A percentile compares a stretch with the other conserved stretches of the same genome.
These are phyloP conservation scores for Fennellomyces sp. DNA, from an alignment of 371 early-diverging fungal genomes.

Conservation along the genomic window DNA sequence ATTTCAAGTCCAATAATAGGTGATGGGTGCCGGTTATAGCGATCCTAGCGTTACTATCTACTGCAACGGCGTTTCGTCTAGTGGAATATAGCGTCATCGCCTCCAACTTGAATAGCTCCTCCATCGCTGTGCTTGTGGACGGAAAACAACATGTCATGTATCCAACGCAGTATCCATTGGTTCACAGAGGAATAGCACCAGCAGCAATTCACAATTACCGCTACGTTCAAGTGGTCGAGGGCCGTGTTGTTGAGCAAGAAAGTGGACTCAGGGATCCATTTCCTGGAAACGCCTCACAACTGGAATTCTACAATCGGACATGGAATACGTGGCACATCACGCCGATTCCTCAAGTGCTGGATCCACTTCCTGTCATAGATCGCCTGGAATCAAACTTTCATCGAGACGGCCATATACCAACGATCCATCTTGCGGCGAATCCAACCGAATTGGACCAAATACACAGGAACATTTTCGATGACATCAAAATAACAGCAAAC, in stretches of 20 bases:
- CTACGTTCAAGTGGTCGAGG: neutral
- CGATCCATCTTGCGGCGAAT: constrained; percentile 11
- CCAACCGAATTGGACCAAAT: constrained; percentile 11
- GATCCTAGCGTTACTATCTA: no score
- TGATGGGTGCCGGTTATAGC: no score
- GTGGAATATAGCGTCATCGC: no score
- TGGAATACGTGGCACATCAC: neutral
- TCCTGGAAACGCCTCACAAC: neutral
- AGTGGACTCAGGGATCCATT: neutral
- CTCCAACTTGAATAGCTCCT: no score
- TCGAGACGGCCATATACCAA: constrained; percentile 14
- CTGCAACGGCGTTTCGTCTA: no score
- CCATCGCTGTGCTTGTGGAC: no score
- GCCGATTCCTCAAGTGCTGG: neutral
- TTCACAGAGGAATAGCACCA: constrained; percentile 19
- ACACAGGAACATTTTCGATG: constrained; percentile 5
- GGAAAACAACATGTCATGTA: no score
- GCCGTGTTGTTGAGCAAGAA: neutral
- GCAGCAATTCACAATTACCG: constrained; percentile 9
- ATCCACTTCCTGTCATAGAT: constrained; percentile 10
- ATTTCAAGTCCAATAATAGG: no score
- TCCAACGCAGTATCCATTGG: no score
- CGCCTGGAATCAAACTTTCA: constrained; percentile 19
- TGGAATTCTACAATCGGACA: neutral
- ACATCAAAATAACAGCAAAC: neutral